phyloP scores from a whole-genome alignment of 1,139 yeast genomes.

The Sugiyamaella paludigena region DNA sequence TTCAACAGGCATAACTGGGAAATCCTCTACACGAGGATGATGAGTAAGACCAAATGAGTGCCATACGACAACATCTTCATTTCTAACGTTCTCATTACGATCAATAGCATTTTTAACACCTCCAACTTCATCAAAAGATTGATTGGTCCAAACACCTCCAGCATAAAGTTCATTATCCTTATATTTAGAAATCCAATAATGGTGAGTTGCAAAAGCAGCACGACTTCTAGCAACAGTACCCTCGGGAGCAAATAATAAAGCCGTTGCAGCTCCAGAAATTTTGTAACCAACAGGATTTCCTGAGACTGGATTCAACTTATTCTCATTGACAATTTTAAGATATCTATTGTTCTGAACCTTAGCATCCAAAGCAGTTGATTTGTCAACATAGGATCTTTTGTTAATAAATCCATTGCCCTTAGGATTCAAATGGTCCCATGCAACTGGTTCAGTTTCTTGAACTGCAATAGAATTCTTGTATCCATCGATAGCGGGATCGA shows the following conservation, averaged over 20 bases:
- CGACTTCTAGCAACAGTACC: conserved; percentile 62
- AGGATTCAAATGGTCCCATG: conserved; percentile 60
- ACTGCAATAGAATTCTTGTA: conserved; percentile 69
- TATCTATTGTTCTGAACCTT: conserved; percentile 75
- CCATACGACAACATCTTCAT: conserved; percentile 82
- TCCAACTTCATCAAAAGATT: conserved; percentile 63
- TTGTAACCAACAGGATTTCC: conserved; percentile 82
- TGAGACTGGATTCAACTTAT: conserved; percentile 69
- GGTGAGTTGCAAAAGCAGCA: conserved; percentile 72
- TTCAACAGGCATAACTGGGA: conserved; percentile 93
- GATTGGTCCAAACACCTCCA: conserved; percentile 80
- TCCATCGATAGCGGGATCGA: conserved; percentile 87
- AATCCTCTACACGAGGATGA: conserved; percentile 84
- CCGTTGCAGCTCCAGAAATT: conserved; percentile 73
- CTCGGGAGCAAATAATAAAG: conserved; percentile 65
- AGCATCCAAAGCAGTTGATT: conserved; percentile 71
- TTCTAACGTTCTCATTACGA: conserved; percentile 69
- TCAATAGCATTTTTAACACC: conserved; percentile 60
- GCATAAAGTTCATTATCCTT: conserved; percentile 66
- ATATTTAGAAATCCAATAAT: conserved; percentile 74
- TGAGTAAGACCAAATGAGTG: conserved; percentile 86
- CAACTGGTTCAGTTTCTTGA: conserved; percentile 67
- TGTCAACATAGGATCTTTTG: conserved; percentile 63
- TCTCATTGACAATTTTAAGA: conserved; percentile 72
- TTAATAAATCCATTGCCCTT: conserved; percentile 73